Evolutionary conservation across 228 moss, liverwort and hornwort species (phyloP).

Genomic region (Sphagnum fallax): DNA sequence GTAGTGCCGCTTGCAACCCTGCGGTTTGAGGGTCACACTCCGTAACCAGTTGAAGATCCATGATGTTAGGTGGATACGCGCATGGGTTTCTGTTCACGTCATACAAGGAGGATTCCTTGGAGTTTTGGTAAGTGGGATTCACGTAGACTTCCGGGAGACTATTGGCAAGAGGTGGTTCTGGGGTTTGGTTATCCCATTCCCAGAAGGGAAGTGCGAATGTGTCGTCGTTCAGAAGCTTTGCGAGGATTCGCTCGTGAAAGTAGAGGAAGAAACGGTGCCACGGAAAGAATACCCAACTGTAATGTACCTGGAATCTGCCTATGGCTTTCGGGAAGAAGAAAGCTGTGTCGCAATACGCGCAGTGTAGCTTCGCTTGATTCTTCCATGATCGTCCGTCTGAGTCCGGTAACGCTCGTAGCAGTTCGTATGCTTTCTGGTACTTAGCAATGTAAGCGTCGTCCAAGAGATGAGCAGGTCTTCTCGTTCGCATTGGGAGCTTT

Average conservation of each 20-base stretch:
- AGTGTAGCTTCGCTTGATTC: constrained; percentile 31
- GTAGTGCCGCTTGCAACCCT: neutral
- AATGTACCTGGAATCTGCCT: constrained; percentile 16
- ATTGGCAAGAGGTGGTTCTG: constrained; percentile 8
- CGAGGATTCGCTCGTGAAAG: constrained; percentile 21
- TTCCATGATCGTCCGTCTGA: constrained; percentile 35
- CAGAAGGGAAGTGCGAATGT: constrained; percentile 26
- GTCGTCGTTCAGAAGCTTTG: constrained; percentile 12
- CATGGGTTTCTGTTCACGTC: constrained; percentile 15
- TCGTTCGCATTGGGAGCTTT: constrained; percentile 12
- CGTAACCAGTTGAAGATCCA: constrained; percentile 3
- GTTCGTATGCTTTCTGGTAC: constrained; percentile 30
- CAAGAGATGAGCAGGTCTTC: constrained; percentile 31
- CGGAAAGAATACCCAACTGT: neutral
- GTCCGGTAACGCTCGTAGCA: constrained; percentile 27
- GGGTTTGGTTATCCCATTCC: constrained; percentile 19
- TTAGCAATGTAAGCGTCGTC: constrained; percentile 34
- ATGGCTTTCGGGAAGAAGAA: constrained; percentile 17
- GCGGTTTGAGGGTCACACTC: neutral
- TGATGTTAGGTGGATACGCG: constrained; percentile 9
- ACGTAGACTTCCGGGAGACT: constrained; percentile 17
- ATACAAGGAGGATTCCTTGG: constrained; percentile 6
- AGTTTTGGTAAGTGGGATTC: neutral
- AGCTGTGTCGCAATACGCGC: constrained; percentile 36
- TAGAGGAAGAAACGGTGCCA: constrained; percentile 18